Conservation (phyloP, 108 stramenopile genomes). For the Pseudonitzschia multiseries region DNA sequence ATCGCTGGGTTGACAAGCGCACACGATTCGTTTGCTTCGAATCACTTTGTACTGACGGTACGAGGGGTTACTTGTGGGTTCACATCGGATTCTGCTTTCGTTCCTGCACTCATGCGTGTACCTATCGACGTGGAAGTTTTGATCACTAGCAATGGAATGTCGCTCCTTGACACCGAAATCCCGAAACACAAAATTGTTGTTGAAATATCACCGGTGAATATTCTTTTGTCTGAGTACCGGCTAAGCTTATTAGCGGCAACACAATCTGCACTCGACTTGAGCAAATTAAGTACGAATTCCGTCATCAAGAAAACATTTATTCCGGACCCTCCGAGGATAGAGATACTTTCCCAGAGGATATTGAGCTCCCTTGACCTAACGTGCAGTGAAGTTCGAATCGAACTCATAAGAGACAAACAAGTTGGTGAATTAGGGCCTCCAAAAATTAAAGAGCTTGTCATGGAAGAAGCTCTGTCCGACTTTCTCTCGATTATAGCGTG, state of each 20-base stretch:
- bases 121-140: slow-evolving; percentile 47
- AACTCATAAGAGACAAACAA: slow-evolving; percentile 32
- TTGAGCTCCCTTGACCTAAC: slow-evolving; percentile 34
- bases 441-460: slow-evolving; percentile 29
- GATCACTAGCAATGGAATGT: slow-evolving; percentile 18
- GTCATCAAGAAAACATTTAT: slow-evolving; percentile 9
- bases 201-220: slow-evolving; percentile 43
- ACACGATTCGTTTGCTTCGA: slow-evolving; percentile 33
- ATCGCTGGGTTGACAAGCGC: slow-evolving; percentile 22
- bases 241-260: slow-evolving; percentile 25
- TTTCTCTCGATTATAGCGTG: slow-evolving; percentile 57
- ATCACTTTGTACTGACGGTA: slow-evolving; percentile 31
- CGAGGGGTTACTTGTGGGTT: slow-evolving; percentile 17
- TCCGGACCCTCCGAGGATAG: slow-evolving; percentile 43
- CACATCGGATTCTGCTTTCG: background rate
- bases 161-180: slow-evolving; percentile 33
- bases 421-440: slow-evolving; percentile 6
- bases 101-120: slow-evolving; percentile 19
- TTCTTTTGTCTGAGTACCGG: slow-evolving; percentile 39
- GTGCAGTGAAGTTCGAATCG: slow-evolving; percentile 27
- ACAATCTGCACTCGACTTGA: slow-evolving; percentile 4
- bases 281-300: background rate
- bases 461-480: slow-evolving; percentile 49
- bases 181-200: slow-evolving; percentile 40
- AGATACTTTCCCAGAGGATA: slow-evolving; percentile 39